phyloP scores from a whole-genome alignment of 768 basidiomycete genomes.

The Termitomyces sp. region DNA sequence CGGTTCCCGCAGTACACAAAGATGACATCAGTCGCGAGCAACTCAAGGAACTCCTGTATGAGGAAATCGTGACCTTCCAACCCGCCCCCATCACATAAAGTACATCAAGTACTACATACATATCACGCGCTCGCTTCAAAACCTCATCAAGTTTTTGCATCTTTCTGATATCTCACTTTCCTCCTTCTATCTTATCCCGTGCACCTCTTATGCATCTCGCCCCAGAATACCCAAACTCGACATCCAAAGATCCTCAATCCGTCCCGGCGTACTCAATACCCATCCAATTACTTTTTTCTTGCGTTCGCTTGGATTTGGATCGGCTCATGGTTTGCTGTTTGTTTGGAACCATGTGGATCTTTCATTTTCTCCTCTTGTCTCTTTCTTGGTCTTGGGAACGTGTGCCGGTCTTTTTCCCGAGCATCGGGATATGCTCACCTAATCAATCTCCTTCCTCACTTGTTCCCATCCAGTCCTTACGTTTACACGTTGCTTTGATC shows the following conservation, averaged over 20 bases:
- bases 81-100: constrained; percentile 57
- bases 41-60: constrained; percentile 90
- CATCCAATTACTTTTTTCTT: neutral
- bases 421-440: constrained; percentile 3
- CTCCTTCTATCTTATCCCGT: neutral
- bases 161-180: neutral
- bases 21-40: constrained; percentile 95
- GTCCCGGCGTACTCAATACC: neutral
- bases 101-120: neutral
- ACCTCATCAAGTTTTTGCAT: neutral
- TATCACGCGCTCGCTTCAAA: neutral
- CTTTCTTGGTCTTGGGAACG: neutral
- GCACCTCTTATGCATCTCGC: neutral
- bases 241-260: neutral
- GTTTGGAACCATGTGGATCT: neutral
- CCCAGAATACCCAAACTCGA: neutral
- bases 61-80: constrained; percentile 91
- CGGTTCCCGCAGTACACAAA: constrained; percentile 70
- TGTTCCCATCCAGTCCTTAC: neutral
- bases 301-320: neutral
- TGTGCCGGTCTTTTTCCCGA: neutral
- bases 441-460: neutral
- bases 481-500: neutral
- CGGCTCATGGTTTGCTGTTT: neutral
- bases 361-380: neutral